Base-by-base conservation (phyloP, 441 rosid species). In the Corymbia citriodora region DNA sequence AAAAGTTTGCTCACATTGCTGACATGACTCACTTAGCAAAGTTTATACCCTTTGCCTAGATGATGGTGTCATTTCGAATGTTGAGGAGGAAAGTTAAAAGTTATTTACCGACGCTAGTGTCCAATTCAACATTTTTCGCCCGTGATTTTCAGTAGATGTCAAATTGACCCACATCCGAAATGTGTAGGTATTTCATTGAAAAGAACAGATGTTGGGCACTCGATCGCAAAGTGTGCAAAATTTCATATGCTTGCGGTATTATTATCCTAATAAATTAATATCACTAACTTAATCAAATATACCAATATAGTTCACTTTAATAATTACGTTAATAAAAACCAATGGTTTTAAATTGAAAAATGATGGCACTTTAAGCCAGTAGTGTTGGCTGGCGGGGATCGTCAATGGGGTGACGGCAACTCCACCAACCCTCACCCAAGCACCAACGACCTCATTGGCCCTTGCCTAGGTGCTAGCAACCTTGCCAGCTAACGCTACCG, bases 221-320 rank as follows among this genome's bases (percentile, higher is more conserved):
- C 48, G 10, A 70, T 9, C 9, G 1, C 9, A 6, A 10, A 70
- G 48, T 0, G 2, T 23, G 81, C 6, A 70, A 70, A 70, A 9
- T 70, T 31, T 70, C 7, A 9, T 0, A 4, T 33, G 9, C 25
- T 17, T 9, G 0, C 0, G 2, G 4, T 9, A 9, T 33, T 7
- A 17, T 18, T 33, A 31, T 33, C 3, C 23, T 70, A 33, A 33
- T 17, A 33, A 19, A 70, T 33, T 9, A 33, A 33, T 3, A 70
- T 40, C 81, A 33, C 48, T 70, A 33, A 5, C 13, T 33, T 70
- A 70, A 70, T 70, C 14, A 33, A 33, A 70, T 70, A 70, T 40
- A 40, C 45, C 45, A 40, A 40, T 40, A 40, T 40, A 40, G 45
- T 40, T 33, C 81, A 33, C 79, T 31, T 31, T 31, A 8, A 6